Percentiles rank a stretch among this genome's conserved stretches.
Evolutionary conservation across 1,139 yeast genomes (phyloP).

Genomic region (Saccharomyces hybrid): DNA sequence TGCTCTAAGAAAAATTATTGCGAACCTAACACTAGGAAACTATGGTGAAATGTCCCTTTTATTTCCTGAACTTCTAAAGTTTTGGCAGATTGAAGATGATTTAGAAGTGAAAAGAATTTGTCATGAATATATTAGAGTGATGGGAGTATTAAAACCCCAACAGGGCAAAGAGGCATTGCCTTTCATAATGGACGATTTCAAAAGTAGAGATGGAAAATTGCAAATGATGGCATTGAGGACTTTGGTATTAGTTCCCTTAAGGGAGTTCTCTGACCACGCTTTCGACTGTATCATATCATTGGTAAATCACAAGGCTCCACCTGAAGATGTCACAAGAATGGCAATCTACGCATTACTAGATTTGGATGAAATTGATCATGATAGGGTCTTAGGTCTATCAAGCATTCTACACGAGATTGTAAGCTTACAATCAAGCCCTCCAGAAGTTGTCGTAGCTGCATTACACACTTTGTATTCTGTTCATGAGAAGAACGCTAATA

Average conservation of each 20-base stretch:
- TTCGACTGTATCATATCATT: slow-evolving; percentile 34
- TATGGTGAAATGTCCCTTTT: slow-evolving; percentile 56
- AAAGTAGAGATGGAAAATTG: slow-evolving; percentile 36
- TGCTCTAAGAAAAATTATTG: slow-evolving; percentile 67
- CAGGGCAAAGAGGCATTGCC: slow-evolving; percentile 52
- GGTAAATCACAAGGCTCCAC: slow-evolving; percentile 42
- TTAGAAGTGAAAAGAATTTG: slow-evolving; percentile 66
- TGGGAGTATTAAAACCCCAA: slow-evolving; percentile 52
- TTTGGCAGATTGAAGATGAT: slow-evolving; percentile 54
- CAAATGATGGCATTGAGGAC: slow-evolving; percentile 58
- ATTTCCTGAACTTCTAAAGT: slow-evolving; percentile 56
- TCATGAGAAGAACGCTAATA: slow-evolving; percentile 40
- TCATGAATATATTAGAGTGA: slow-evolving; percentile 51
- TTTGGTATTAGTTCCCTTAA: slow-evolving; percentile 49
- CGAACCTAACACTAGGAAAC: slow-evolving; percentile 78
- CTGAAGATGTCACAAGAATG: slow-evolving; percentile 53
- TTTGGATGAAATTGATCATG: slow-evolving; percentile 49
- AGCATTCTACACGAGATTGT: slow-evolving; percentile 47
- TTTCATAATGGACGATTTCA: slow-evolving; percentile 45
- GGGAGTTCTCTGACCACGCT: slow-evolving; percentile 44
- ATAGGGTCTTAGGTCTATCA: slow-evolving; percentile 37
- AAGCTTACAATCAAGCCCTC: slow-evolving; percentile 11
- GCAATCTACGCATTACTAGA: slow-evolving; percentile 68
- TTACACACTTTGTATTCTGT: slow-evolving; percentile 61
- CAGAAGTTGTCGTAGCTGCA: slow-evolving; percentile 57